Evolutionary conservation across 768 basidiomycete species (phyloP).

Genomic region (Tulasnella sp.): DNA sequence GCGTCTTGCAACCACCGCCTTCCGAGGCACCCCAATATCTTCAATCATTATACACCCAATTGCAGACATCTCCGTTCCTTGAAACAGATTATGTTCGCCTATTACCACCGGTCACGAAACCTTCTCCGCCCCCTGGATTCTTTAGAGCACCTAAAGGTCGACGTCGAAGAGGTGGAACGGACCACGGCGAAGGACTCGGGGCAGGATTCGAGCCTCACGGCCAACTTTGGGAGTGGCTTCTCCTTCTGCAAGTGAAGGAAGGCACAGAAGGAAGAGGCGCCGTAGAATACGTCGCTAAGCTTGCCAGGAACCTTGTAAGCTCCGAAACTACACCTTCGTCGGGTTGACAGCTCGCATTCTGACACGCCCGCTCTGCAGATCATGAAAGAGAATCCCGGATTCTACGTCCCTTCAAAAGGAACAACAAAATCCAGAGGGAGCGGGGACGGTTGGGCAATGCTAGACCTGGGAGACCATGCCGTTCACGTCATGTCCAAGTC

Average conservation of each 20-base stretch:
- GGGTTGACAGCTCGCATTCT: not conserved
- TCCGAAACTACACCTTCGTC: not conserved
- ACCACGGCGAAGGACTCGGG: slow-evolving; percentile 30
- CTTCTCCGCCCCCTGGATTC: slow-evolving; percentile 47
- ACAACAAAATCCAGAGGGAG: slow-evolving; percentile 36
- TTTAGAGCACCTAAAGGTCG: slow-evolving; percentile 44
- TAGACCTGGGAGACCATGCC: slow-evolving; percentile 71
- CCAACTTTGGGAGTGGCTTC: slow-evolving; percentile 13
- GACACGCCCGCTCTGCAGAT: slow-evolving; percentile 32
- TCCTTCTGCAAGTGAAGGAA: slow-evolving; percentile 53
- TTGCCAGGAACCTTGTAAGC: slow-evolving; percentile 60
- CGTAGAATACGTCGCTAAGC: slow-evolving; percentile 60
- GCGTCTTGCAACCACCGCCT: slow-evolving; percentile 28
- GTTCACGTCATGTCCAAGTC: slow-evolving; percentile 62
- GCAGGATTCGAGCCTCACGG: slow-evolving; percentile 39
- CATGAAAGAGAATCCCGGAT: slow-evolving; percentile 42
- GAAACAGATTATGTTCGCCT: slow-evolving; percentile 50
- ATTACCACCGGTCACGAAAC: slow-evolving; percentile 36
- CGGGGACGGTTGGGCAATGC: slow-evolving; percentile 65
- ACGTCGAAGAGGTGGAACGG: slow-evolving; percentile 48
- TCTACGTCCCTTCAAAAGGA: slow-evolving; percentile 51
- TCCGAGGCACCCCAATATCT: slow-evolving; percentile 40
- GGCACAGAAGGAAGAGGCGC: slow-evolving; percentile 71
- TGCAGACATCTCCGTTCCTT: slow-evolving; percentile 54
- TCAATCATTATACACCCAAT: slow-evolving; percentile 43